Evolutionary conservation across 1,284 basidiomycete genomes (phyloP), one percentile per base, ranked within the genome.

Genomic region (Microbotryum intermedium): DNA sequence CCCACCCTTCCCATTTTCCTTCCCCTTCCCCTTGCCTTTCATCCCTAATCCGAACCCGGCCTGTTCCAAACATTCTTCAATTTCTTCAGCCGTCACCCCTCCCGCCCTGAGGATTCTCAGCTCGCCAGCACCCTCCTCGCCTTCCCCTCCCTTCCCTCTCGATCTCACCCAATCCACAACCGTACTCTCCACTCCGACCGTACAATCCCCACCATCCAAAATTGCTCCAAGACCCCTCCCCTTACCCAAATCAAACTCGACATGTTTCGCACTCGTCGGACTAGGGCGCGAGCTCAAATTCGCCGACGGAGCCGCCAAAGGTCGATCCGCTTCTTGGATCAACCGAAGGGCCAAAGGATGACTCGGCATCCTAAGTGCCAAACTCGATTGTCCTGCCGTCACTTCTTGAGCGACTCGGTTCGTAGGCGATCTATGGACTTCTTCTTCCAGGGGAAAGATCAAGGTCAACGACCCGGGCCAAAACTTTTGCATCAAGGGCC

Each of bases 381-480:
- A 88, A 0, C 91, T 92, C 0, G 83, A 77, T 55, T 89, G 87
- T 18, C 80, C 80, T 42, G 90, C 90, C 2, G 89, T 92, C 1
- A 73, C 72, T 34, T 58, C 57, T 28, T 53, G 53, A 3, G 58
- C 65, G 44, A 67, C 60, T 8, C 34, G 4, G 5, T 87, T 86
- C 51, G 89, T 77, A 51, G 80, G 74, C 16, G 76, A 65, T 8
- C 47, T 16, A 48, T 47, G 39, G 3, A 50, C 50, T 4, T 46
- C 39, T 6, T 39, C 48, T 21, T 43, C 26, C 62, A 83, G 80
- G 3, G 93, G 93, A 73, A 98, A 97, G 43, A 99, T 80, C 28
- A 98, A 79, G 0, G 93, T 97, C 57, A 99, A 77, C 0, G 94
- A 83, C 2, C 95, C 95, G 0, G 95, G 95, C 95, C 95, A 98